A percentile compares a stretch with the other conserved stretches of the same genome.
Evolutionary conservation across 148 eudicot genomes (phyloP).

Genomic region (Cornus suecica): DNA sequence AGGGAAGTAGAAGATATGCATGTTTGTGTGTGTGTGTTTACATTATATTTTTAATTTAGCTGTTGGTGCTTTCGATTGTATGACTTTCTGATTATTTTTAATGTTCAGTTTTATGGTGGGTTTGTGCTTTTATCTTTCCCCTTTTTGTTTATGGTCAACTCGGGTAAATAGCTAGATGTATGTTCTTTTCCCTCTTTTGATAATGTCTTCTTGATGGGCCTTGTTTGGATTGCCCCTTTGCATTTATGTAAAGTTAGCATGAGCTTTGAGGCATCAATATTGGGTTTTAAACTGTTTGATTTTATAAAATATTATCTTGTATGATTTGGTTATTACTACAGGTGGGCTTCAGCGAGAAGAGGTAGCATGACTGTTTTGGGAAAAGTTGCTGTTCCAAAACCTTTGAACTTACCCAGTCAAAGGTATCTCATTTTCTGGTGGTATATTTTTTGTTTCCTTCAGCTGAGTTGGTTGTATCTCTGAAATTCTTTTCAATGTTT

Average conservation of each 20-base stretch:
- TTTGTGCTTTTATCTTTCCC: neutral
- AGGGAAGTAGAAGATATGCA: too few relatives aligned
- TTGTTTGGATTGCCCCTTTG: neutral
- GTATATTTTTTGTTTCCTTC: constrained; percentile 10
- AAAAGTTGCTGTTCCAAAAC: constrained; percentile 97
- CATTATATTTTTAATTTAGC: too few relatives aligned
- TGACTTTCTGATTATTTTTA: neutral
- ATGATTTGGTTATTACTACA: constrained; percentile 27
- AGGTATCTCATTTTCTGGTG: constrained; percentile 39
- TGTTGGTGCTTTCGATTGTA: neutral
- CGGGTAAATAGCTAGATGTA: neutral
- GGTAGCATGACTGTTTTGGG: constrained; percentile 97
- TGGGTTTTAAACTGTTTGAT: neutral
- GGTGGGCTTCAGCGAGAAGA: constrained; percentile 88
- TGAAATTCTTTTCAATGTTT: constrained; percentile 25
- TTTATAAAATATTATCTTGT: neutral
- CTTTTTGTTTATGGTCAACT: neutral
- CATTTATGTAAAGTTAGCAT: neutral
- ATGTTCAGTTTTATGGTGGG: neutral
- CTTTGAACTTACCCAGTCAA: constrained; percentile 96
- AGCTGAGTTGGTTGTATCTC: neutral
- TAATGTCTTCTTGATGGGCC: neutral
- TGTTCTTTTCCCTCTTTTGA: neutral
- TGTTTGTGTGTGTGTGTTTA: too few relatives aligned
- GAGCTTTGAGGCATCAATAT: neutral